phyloP scores from a whole-genome alignment of 495 filamentous ascomycete species.

The Cercophora sp. region DNA sequence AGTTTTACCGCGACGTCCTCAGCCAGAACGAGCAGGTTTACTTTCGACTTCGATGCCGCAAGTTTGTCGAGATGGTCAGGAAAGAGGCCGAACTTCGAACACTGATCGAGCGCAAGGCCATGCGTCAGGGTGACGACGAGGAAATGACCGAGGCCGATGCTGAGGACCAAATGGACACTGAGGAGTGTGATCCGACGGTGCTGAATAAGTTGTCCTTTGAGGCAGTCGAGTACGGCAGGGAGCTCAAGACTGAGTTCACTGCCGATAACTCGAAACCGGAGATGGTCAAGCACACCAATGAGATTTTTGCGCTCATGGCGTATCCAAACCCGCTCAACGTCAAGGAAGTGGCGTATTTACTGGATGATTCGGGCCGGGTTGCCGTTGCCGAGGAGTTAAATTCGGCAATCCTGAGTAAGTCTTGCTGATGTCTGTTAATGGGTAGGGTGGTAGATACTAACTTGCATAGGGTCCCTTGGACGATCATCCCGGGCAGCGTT shows the following conservation, averaged over 20 bases:
- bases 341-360: constrained; percentile 70
- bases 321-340: constrained; percentile 75
- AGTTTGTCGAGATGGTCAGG: constrained; percentile 95
- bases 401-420: constrained; percentile 83
- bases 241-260: constrained; percentile 70
- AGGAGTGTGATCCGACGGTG: constrained; percentile 41
- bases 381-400: constrained; percentile 92
- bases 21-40: constrained; percentile 81
- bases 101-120: constrained; percentile 34
- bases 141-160: constrained; percentile 62
- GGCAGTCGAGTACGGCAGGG: constrained; percentile 75
- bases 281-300: constrained; percentile 68
- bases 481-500: constrained; percentile 84
- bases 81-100: constrained; percentile 64
- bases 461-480: constrained; percentile 71
- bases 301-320: constrained; percentile 85
- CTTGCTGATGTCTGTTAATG: constrained; percentile 5
- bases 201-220: constrained; percentile 57
- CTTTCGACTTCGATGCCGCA: constrained; percentile 85
- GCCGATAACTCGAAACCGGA: constrained; percentile 64
- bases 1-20: constrained; percentile 77
- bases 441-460: constrained; percentile 13
- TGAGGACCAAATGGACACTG: constrained; percentile 46
- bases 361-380: constrained; percentile 71
- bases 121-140: constrained; percentile 45